These are phyloP conservation scores for Misopates orontium DNA, from an alignment of 257 asterid species.

Conservation along the genomic window DNA sequence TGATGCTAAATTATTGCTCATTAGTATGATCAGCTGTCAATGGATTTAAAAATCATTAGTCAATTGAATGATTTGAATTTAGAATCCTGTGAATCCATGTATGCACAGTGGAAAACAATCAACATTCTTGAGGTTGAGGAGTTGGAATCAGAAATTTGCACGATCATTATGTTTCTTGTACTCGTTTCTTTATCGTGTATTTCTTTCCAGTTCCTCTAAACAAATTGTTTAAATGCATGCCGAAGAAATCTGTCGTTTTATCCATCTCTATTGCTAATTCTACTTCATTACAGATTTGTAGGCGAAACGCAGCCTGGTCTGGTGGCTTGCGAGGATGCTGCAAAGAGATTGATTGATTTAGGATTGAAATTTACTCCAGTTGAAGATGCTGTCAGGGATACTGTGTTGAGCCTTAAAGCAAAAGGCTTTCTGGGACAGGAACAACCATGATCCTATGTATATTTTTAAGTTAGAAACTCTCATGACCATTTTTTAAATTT, in stretches of 20 bases:
- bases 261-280: constrained; percentile 5
- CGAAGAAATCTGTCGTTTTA: no score
- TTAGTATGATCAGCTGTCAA: constrained; percentile 13
- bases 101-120: no score
- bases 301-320: constrained; percentile 87
- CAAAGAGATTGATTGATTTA: constrained; percentile 71
- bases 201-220: no score
- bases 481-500: constrained; percentile 25
- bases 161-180: no score
- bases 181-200: no score
- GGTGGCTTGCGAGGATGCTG: constrained; percentile 72
- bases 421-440: constrained; percentile 53
- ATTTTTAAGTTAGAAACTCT: constrained; percentile 18
- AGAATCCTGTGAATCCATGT: not conserved
- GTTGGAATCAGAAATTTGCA: no score
- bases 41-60: not conserved
- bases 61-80: not conserved
- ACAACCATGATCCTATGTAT: constrained; percentile 33
- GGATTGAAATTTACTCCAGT: constrained; percentile 76
- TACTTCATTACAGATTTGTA: constrained; percentile 51
- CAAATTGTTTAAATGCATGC: no score
- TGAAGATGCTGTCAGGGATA: constrained; percentile 77
- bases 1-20: not conserved
- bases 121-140: no score
- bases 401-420: constrained; percentile 66